Evolutionary conservation across 371 early-diverging fungal species (phyloP).

Genomic region (Rhizopus sp.): DNA sequence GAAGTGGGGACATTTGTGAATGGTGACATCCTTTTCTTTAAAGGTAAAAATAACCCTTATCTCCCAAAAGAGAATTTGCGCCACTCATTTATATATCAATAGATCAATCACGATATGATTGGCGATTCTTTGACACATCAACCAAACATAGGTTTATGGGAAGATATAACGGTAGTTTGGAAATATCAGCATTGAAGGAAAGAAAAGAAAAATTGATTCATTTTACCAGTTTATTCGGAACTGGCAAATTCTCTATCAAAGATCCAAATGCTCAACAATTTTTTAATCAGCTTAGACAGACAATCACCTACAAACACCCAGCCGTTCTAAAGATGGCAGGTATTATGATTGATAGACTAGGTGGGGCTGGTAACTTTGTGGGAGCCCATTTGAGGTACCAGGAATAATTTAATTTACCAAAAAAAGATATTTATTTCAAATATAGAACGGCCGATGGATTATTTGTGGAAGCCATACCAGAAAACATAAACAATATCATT

Average conservation of each 20-base stretch:
- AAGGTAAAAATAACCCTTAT: constrained; percentile 22
- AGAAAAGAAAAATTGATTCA: constrained; percentile 42
- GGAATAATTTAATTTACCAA: not conserved
- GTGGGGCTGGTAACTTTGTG: constrained; percentile 56
- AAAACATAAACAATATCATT: constrained; percentile 38
- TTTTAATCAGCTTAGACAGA: constrained; percentile 34
- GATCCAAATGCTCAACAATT: constrained; percentile 41
- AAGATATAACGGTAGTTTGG: constrained; percentile 43
- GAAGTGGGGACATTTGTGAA: constrained; percentile 29
- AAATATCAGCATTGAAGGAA: constrained; percentile 35
- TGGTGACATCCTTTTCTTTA: constrained; percentile 48
- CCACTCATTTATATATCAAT: not conserved
- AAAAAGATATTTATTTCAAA: not conserved
- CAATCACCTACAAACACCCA: constrained; percentile 48
- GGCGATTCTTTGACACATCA: constrained; percentile 11
- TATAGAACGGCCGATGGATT: constrained; percentile 56
- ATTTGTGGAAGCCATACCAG: constrained; percentile 48
- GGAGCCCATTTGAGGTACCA: constrained; percentile 53
- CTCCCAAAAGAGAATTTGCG: not conserved
- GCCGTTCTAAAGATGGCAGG: constrained; percentile 49
- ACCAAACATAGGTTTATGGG: constrained; percentile 39
- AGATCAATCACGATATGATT: constrained; percentile 17
- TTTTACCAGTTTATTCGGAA: constrained; percentile 52
- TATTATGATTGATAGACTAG: constrained; percentile 43
- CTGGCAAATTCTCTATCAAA: constrained; percentile 49